Evolutionary conservation across 306 rosid genomes (phyloP), one percentile per base, ranked within the genome.

Genomic region (Dicorynia guianensis): DNA sequence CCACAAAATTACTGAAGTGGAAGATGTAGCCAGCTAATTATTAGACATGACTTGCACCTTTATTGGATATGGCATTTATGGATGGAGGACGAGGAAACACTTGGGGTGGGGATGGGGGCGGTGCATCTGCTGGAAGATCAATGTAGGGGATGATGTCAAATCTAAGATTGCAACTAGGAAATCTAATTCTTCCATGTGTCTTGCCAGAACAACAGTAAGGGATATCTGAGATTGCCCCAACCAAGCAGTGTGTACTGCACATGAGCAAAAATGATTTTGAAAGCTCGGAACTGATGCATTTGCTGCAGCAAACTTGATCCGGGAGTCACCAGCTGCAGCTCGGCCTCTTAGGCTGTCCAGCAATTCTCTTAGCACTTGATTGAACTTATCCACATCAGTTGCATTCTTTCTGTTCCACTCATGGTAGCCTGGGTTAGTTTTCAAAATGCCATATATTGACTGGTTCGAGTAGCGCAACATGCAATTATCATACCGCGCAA

Each of bases 391-490:
- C 48, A 17, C 11, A 35, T 53, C 65, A 17, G 73, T 25, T 11
- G 17, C 64, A 9, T 67, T 72, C 1, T 48, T 35, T 3, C 13
- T 5, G 33, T 25, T 60, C 48, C 11, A 14, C 17, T 25, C 30
- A 25, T 1, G 2, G 30, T 25, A 25, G 30, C 30, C 30, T 1
- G 30, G 30, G 1, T 25, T 1, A 1, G 30, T 25, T 25, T 25
- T 2, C 30, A 25, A 25, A 25, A 25, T 25, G 1, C 30, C 30
- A 25, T 1, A 33, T 12, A 71, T 14, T 36, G 40, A 9, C 30
- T 57, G 59, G 57, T 55, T 67, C 3, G 90, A 78, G 79, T 77
- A 87, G 12, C 74, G 81, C 6, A 88, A 33, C 80, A 56, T 78
- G 56, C 89, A 88, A 0, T 18, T 4, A 3, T 69, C 75, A 48